phyloP scores from a whole-genome alignment of 306 rosid genomes.

The Cucumis sativus region DNA sequence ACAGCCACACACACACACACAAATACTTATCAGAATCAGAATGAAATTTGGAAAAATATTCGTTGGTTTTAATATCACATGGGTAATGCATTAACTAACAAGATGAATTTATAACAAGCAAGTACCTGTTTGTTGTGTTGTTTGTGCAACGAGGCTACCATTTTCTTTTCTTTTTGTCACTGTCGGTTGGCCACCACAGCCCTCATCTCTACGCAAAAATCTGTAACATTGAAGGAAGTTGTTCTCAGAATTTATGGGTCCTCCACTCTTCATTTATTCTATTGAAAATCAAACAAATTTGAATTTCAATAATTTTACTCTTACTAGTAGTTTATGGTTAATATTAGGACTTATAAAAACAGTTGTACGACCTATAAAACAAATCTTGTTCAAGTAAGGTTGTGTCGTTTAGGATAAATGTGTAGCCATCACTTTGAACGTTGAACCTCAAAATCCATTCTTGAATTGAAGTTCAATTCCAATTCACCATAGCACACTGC shows the following conservation, averaged over 20 bases:
- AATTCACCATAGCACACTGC: not conserved
- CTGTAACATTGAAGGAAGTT: not conserved
- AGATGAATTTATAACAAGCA: not conserved
- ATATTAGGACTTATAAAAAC: not conserved
- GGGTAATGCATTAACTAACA: not conserved
- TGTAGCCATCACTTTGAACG: not conserved
- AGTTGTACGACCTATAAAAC: too few species aligned
- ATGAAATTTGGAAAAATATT: not conserved
- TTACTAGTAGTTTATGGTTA: not conserved
- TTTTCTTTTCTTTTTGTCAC: slow-evolving; percentile 1
- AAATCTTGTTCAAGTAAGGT: too few species aligned
- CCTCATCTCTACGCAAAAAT: not conserved
- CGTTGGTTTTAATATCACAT: not conserved
- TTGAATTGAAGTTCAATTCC: not conserved
- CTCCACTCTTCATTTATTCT: not conserved
- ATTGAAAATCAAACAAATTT: not conserved
- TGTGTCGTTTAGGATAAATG: not conserved
- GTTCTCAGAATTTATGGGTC: not conserved
- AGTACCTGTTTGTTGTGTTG: slow-evolving; percentile 5
- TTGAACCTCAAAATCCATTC: not conserved
- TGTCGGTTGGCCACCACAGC: not conserved
- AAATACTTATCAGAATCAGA: not conserved
- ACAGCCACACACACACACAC: slow-evolving; percentile 3
- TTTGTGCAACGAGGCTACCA: not conserved
- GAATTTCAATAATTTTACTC: not conserved